Evolutionary conservation across 306 rosid genomes (phyloP), one percentile per base, ranked within the genome.

Genomic region (Echinosophora koreensis): DNA sequence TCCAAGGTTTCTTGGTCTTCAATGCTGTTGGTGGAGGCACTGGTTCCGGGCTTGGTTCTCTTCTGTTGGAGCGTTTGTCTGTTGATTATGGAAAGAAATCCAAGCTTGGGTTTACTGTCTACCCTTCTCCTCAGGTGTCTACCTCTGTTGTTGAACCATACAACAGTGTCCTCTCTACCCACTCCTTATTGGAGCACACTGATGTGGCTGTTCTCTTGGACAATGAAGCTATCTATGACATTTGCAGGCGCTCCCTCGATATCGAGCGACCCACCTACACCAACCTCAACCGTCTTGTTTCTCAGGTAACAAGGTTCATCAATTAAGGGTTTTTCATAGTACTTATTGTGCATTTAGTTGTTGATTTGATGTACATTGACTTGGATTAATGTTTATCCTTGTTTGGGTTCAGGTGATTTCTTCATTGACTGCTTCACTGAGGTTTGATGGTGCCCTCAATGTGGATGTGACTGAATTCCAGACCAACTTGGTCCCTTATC

Each of bases 1-100:
- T 93, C 52, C 98, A 93, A 77, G 98, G 98, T 7, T 91, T 93
- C 84, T 87, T 93, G 57, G 98, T 93, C 5, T 93, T 91, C 79
- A 93, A 93, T 17, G 98, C 98, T 5, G 97, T 93, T 42, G 98
- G 98, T 55, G 98, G 98, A 62, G 98, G 98, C 51, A 93, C 98
- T 37, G 98, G 98, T 4, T 93, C 98, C 27, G 98, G 97, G 13
- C 96, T 93, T 12, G 98, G 98, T 0, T 93, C 97, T 16, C 97
- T 93, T 42, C 91, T 91, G 34, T 57, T 93, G 83, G 98, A 93
- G 82, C 97, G 98, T 42, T 76, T 91, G 16, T 93, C 98, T 0
- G 98, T 93, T 49, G 98, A 93, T 65, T 93, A 93, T 60, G 98
- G 97, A 30, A 93, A 93, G 88, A 93, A 93, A 37, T 93, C 98